phyloP scores from a whole-genome alignment of 2,329 filamentous ascomycete genomes.

The Podosphaera xanthii region DNA sequence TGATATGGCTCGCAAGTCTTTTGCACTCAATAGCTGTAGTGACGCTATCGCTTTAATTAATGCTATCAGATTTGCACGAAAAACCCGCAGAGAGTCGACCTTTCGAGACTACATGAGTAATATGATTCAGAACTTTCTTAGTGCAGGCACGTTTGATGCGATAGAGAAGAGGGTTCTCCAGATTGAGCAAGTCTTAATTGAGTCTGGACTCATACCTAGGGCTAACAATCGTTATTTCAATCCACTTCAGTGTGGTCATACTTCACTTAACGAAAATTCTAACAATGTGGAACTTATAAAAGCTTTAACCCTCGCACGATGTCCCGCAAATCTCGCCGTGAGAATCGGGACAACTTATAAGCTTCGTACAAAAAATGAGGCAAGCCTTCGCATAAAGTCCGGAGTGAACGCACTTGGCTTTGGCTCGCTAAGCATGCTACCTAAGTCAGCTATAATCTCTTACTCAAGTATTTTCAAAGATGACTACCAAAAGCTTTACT shows the following conservation, averaged over 20 bases:
- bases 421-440: not conserved
- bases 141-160: not conserved
- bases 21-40: not conserved
- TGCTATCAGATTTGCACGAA: slow-evolving; percentile 11
- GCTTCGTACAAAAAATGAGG: not conserved
- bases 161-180: not conserved
- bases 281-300: not conserved
- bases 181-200: not conserved
- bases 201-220: not conserved
- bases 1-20: not conserved
- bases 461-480: not conserved
- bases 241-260: not conserved
- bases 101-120: not conserved
- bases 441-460: not conserved
- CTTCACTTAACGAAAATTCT: not conserved
- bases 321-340: not conserved
- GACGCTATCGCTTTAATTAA: not conserved
- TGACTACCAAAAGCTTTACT: not conserved
- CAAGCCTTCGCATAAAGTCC: not conserved
- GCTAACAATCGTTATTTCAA: not conserved
- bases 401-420: not conserved
- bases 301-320: not conserved
- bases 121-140: not conserved
- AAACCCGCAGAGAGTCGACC: slow-evolving; percentile 1
- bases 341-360: not conserved